These are phyloP conservation scores for Sporisorium exsertum DNA, from an alignment of 1,284 basidiomycete genomes.

Conservation along the genomic window DNA sequence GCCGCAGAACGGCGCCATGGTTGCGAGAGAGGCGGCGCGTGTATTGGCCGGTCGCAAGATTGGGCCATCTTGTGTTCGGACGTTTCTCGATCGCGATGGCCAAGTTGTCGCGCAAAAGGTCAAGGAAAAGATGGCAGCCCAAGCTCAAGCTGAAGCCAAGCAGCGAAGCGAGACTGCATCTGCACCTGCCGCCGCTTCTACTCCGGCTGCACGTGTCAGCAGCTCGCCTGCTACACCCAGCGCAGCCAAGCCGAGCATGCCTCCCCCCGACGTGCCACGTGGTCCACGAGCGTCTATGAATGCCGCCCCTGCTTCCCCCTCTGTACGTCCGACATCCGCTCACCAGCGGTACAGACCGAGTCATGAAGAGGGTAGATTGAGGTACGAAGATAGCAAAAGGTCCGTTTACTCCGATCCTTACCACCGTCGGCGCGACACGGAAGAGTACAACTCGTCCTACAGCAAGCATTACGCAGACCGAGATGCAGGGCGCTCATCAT, in stretches of 20 bases:
- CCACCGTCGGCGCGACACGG: slow-evolving; percentile 13
- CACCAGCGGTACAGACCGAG: slow-evolving; percentile 5
- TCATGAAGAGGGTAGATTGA: slow-evolving; percentile 6
- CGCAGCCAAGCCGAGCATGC: slow-evolving; percentile 28
- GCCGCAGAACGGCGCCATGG: slow-evolving; percentile 49
- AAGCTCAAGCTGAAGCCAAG: slow-evolving; percentile 12
- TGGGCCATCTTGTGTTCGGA: slow-evolving; percentile 16
- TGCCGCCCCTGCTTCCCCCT: slow-evolving; percentile 15
- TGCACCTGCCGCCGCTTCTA: background rate
- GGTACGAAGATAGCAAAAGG: slow-evolving; percentile 10
- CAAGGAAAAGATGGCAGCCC: slow-evolving; percentile 27
- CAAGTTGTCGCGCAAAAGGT: slow-evolving; percentile 30
- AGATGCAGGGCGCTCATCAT: background rate
- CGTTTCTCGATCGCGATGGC: slow-evolving; percentile 37
- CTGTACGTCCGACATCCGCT: slow-evolving; percentile 1
- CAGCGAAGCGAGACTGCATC: slow-evolving; percentile 4
- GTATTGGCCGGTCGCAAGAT: slow-evolving; percentile 38
- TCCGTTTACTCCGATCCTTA: slow-evolving; percentile 3
- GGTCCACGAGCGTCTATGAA: slow-evolving; percentile 16
- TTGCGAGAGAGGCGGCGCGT: slow-evolving; percentile 36
- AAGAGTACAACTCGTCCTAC: slow-evolving; percentile 8
- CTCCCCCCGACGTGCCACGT: slow-evolving; percentile 30
- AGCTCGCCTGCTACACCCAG: slow-evolving; percentile 23
- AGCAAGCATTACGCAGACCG: slow-evolving; percentile 12
- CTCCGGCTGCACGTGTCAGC: slow-evolving; percentile 6